Conservation (phyloP, 805 yeast genomes). For the Lachancea quebecensis region DNA sequence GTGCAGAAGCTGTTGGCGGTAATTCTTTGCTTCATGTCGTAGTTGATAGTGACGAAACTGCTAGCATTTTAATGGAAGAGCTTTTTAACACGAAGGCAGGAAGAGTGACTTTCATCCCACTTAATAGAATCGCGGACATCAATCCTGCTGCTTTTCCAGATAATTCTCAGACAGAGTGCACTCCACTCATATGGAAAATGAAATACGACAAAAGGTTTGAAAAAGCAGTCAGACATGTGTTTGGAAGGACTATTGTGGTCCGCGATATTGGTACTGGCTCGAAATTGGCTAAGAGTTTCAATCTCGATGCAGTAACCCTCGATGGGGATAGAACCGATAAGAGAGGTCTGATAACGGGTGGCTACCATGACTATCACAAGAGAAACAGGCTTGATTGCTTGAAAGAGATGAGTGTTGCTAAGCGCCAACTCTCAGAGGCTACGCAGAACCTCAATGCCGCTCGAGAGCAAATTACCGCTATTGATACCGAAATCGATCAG, state of each 20-base stretch:
- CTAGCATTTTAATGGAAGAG: constrained; percentile 70
- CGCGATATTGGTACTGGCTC: constrained; percentile 61
- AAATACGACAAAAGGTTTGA: constrained; percentile 50
- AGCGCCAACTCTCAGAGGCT: constrained; percentile 14
- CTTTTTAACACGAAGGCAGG: constrained; percentile 65
- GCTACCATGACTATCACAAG: constrained; percentile 60
- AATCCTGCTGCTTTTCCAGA: constrained; percentile 49
- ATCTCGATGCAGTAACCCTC: constrained; percentile 72
- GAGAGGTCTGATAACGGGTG: constrained; percentile 83
- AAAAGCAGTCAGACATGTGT: constrained; percentile 69
- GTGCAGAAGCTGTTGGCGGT: constrained; percentile 88
- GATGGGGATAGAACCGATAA: constrained; percentile 89
- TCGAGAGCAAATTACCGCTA: constrained; percentile 34
- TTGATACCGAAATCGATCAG: constrained; percentile 48
- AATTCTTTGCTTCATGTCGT: constrained; percentile 79
- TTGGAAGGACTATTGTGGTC: constrained; percentile 76
- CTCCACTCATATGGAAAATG: constrained; percentile 73
- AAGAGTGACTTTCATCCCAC: constrained; percentile 84
- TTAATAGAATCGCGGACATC: constrained; percentile 52
- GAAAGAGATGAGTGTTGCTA: constrained; percentile 48
- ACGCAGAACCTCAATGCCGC: constrained; percentile 38
- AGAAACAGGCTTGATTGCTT: constrained; percentile 66
- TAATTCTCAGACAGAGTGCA: constrained; percentile 47
- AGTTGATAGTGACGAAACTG: constrained; percentile 82
- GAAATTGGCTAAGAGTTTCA: constrained; percentile 52